A percentile compares a stretch with the other conserved stretches of the same genome.
These are phyloP conservation scores for Globisporangium nagaii DNA, from an alignment of 352 stramenopile species.

Conservation along the genomic window DNA sequence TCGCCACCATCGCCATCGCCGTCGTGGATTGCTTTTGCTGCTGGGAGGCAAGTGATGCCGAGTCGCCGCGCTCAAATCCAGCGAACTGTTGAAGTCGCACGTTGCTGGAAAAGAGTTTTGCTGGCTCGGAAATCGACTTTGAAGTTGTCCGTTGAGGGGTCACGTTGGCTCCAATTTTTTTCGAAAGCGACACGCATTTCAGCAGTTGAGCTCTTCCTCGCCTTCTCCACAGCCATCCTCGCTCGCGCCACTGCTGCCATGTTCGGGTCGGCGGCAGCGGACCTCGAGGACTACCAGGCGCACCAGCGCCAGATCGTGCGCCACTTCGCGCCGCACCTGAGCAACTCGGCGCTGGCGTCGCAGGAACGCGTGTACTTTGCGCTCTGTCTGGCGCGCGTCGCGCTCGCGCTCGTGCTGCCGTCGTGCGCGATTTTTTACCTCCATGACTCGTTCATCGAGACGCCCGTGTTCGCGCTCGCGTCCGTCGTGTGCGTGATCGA, in stretches of 20 bases:
- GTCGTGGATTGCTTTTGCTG: too few relatives aligned
- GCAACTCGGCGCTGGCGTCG: conserved; percentile 33
- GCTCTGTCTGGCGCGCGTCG: conserved; percentile 41
- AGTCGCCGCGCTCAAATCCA: too few relatives aligned
- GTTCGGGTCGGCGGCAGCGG: conserved; percentile 22
- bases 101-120: too few relatives aligned
- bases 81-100: too few relatives aligned
- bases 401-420: conserved; percentile 50
- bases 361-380: conserved; percentile 59
- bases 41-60: too few relatives aligned
- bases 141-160: too few relatives aligned
- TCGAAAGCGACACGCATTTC: too few relatives aligned
- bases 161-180: too few relatives aligned
- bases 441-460: conserved; percentile 54
- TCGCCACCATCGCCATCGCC: too few relatives aligned
- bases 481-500: conserved; percentile 43
- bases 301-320: conserved; percentile 72
- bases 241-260: too few relatives aligned
- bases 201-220: conserved; percentile 3
- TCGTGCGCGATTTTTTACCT: conserved; percentile 38
- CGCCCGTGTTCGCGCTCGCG: conserved; percentile 57
- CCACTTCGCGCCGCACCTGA: conserved; percentile 62
- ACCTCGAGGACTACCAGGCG: conserved; percentile 31
- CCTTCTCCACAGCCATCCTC: background rate
- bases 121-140: too few relatives aligned